These are phyloP conservation scores for Thecaphora thlaspeos DNA, from an alignment of 1,284 basidiomycete genomes.

Conservation along the genomic window DNA sequence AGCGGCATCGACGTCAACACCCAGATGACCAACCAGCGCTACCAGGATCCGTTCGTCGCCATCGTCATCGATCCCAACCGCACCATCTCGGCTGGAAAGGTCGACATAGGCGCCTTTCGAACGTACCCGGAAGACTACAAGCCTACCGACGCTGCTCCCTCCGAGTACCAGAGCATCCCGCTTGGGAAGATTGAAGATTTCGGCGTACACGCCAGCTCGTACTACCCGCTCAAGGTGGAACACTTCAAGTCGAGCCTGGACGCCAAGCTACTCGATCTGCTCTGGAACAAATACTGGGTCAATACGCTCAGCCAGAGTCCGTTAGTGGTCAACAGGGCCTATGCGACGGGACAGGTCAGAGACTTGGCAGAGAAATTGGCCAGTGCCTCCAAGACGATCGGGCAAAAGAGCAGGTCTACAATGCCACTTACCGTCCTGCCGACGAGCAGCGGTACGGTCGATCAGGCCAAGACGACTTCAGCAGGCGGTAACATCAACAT, in stretches of 20 bases:
- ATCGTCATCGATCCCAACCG: conserved; percentile 98
- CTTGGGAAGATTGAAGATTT: conserved; percentile 61
- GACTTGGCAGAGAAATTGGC: conserved; percentile 83
- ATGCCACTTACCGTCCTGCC: conserved; percentile 2
- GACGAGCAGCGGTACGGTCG: neutral
- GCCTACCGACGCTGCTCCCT: conserved; percentile 63
- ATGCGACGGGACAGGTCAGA: conserved; percentile 80
- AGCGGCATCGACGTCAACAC: conserved; percentile 97
- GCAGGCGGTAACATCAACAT: too few relatives aligned
- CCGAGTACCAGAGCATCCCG: conserved; percentile 87
- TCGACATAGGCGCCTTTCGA: conserved; percentile 96
- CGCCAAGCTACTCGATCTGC: conserved; percentile 76
- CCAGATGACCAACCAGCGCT: conserved; percentile 89
- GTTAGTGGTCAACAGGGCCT: conserved; percentile 84
- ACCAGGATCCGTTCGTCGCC: conserved; percentile 93
- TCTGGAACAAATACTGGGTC: conserved; percentile 99
- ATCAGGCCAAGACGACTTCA: neutral
- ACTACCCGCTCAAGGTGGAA: conserved; percentile 89
- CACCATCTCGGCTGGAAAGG: conserved; percentile 93
- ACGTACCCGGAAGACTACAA: conserved; percentile 76
- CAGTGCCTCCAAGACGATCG: conserved; percentile 33
- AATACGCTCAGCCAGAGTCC: conserved; percentile 89
- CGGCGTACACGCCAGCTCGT: conserved; percentile 94
- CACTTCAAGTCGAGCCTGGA: conserved; percentile 90
- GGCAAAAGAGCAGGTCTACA: neutral